Evolutionary conservation across 306 rosid species (phyloP), one percentile per base, ranked within the genome.

Genomic region (Sechiopsis laciniata): DNA sequence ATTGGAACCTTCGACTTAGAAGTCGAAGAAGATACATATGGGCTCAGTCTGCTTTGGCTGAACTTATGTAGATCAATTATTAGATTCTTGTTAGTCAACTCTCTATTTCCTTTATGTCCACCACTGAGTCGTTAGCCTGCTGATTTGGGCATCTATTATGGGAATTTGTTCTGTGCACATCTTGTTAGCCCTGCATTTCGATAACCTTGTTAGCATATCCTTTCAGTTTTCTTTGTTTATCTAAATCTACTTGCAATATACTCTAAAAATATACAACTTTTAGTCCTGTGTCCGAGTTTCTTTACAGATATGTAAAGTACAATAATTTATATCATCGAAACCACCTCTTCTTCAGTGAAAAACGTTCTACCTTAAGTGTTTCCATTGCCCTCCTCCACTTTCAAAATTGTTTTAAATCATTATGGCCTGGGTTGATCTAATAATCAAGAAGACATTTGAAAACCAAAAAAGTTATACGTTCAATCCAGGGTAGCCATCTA

Each of bases 41-140:
- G 32, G 32, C 32, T 26, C 32, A 26, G 32, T 3, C 32, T 3
- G 1, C 32, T 26, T 26, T 26, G 32, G 32, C 46, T 62, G 3
- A 29, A 62, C 5, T 16, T 35, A 40, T 10, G 72, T 42, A 16
- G 51, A 5, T 45, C 26, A 46, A 7, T 46, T 32, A 46, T 3
- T 17, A 2, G 35, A 19, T 66, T 67, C 73, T 22, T 48, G 42
- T 68, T 40, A 67, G 42, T 22, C 73, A 68, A 13, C 35, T 58
- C 24, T 22, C 14, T 69, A 15, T 69, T 22, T 50, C 73, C 45
- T 69, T 50, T 50, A 46, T 45, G 54, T 50, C 57, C 29, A n/a
- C 0, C 42, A 70, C 22, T 21, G 74, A 51, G 37, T 50, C 40
- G 0, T 56, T 69, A 8, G 60, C 55, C 24, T 46, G 60, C 46